Conservation (phyloP, 805 yeast species). For the Saturnispora halmiae region DNA sequence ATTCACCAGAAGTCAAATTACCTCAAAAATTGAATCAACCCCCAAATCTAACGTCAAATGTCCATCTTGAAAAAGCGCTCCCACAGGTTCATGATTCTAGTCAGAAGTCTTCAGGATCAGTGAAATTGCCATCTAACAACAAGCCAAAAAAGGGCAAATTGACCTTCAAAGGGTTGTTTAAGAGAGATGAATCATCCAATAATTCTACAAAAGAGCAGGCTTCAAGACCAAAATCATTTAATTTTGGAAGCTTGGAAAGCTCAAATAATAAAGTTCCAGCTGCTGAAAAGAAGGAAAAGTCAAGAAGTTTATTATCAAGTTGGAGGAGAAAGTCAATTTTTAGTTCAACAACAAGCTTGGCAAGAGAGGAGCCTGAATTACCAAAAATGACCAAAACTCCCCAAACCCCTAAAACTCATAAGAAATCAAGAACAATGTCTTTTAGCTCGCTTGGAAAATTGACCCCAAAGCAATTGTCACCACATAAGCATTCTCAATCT, state of each 20-base stretch:
- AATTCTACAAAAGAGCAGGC: too few species aligned
- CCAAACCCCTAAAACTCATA: neutral
- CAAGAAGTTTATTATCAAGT: constrained; percentile 23
- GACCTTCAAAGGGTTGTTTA: constrained; percentile 25
- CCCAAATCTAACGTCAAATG: neutral
- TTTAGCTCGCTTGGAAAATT: constrained; percentile 6
- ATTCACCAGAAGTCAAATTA: neutral
- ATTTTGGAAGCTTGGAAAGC: constrained; percentile 8
- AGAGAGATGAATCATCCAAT: constrained; percentile 12
- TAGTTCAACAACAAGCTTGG: neutral
- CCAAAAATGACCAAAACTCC: neutral
- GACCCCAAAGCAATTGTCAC: constrained; percentile 1
- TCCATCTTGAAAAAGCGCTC: neutral
- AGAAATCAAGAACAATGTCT: constrained; percentile 5
- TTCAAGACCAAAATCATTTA: constrained; percentile 15
- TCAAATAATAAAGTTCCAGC: constrained; percentile 11
- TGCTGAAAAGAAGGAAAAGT: constrained; percentile 20
- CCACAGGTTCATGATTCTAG: neutral
- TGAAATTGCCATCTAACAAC: neutral
- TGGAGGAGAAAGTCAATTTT: constrained; percentile 27
- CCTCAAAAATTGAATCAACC: neutral
- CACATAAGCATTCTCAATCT: constrained; percentile 13
- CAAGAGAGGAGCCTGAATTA: neutral
- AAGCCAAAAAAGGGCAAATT: constrained; percentile 19
- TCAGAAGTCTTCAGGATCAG: neutral